These are phyloP conservation scores for Spergularia azorica DNA, from an alignment of 179 eudicot species.

Conservation along the genomic window DNA sequence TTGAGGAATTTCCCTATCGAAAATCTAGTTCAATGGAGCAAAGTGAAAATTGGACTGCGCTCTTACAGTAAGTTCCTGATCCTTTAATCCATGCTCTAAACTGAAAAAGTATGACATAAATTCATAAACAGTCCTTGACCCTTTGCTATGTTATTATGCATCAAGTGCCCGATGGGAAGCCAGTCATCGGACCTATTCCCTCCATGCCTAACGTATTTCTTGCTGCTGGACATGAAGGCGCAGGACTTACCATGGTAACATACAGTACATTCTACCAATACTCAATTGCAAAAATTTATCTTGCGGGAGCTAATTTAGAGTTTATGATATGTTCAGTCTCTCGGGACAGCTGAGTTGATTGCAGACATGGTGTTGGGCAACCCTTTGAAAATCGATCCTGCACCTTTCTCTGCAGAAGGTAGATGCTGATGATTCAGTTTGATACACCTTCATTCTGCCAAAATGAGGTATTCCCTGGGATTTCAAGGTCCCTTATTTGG, in stretches of 20 bases:
- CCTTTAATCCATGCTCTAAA: not conserved
- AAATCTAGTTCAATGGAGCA: slow-evolving; percentile 40
- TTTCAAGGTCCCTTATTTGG: not conserved
- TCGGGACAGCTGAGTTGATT: slow-evolving; percentile 82
- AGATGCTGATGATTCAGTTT: slow-evolving; percentile 23
- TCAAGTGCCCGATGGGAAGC: slow-evolving; percentile 91
- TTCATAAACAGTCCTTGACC: slow-evolving; percentile 4
- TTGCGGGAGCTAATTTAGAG: not conserved
- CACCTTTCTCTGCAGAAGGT: slow-evolving; percentile 47
- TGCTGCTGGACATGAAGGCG: slow-evolving; percentile 95
- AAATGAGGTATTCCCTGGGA: not conserved
- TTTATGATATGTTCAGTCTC: slow-evolving; percentile 46
- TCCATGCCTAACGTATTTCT: slow-evolving; percentile 57
- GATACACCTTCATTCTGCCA: not conserved
- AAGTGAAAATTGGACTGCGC: slow-evolving; percentile 77
- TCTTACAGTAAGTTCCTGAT: slow-evolving; percentile 73
- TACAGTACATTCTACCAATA: not conserved
- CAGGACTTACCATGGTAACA: slow-evolving; percentile 76
- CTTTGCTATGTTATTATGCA: not conserved
- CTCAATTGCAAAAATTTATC: not conserved
- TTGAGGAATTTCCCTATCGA: slow-evolving; percentile 45
- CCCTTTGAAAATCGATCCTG: slow-evolving; percentile 50
- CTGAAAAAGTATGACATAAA: not conserved
- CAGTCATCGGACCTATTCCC: slow-evolving; percentile 75
- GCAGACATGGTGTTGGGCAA: slow-evolving; percentile 72